phyloP scores from a whole-genome alignment of 352 stramenopile genomes.

The Pythium utonaiense region DNA sequence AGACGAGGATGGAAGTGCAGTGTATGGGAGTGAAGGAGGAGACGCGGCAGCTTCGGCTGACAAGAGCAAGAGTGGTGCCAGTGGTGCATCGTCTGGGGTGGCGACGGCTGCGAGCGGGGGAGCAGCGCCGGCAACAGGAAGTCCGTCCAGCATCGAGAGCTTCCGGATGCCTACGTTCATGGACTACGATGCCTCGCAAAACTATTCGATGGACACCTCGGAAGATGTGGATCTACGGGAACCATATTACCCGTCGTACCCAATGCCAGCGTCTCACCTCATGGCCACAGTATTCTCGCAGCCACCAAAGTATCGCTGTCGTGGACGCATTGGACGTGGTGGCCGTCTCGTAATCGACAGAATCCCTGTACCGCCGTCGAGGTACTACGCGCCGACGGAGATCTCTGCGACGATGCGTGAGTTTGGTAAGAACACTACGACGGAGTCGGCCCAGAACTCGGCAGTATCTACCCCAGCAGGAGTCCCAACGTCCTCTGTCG shows the following conservation, averaged over 20 bases:
- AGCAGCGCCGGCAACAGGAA: background rate
- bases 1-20: constrained; percentile 14
- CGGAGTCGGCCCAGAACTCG: background rate
- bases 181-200: constrained; percentile 69
- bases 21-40: background rate
- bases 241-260: constrained; percentile 64
- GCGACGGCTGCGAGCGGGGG: background rate
- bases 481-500: constrained; percentile 15
- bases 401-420: constrained; percentile 42
- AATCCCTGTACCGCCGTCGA: constrained; percentile 47
- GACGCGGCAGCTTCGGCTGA: constrained; percentile 6
- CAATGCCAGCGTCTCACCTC: constrained; percentile 49
- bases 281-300: constrained; percentile 70
- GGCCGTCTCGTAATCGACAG: constrained; percentile 73
- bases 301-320: constrained; percentile 65
- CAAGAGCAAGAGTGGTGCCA: background rate
- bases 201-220: constrained; percentile 52
- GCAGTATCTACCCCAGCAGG: background rate
- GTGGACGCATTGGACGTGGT: constrained; percentile 66
- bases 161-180: constrained; percentile 47
- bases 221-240: constrained; percentile 19
- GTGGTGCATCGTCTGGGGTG: background rate
- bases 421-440: constrained; percentile 2
- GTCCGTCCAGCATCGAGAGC: constrained; percentile 17
- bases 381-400: constrained; percentile 55